Evolutionary conservation across 768 basidiomycete genomes (phyloP).

Genomic region (Tricholoma flavovirens): DNA sequence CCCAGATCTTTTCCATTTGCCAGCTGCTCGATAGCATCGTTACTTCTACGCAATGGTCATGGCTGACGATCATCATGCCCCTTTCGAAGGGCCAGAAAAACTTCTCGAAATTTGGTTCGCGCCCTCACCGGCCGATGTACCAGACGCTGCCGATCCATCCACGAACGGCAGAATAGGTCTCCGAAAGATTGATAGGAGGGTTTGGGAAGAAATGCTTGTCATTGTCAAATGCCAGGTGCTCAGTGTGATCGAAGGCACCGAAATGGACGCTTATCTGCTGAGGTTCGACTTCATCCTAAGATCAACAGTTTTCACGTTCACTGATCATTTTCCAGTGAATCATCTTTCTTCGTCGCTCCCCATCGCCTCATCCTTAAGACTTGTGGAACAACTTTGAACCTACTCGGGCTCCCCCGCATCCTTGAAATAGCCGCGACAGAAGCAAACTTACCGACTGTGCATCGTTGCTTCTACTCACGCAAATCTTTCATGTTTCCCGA

Average conservation of each 20-base stretch:
- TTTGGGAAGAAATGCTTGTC: slow-evolving; percentile 97
- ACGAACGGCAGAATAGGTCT: slow-evolving; percentile 58
- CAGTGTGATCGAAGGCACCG: slow-evolving; percentile 81
- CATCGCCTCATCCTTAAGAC: slow-evolving; percentile 98
- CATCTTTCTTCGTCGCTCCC: slow-evolving; percentile 90
- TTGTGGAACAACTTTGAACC: slow-evolving; percentile 96
- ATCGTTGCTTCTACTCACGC: slow-evolving; percentile 95
- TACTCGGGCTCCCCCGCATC: slow-evolving; percentile 90
- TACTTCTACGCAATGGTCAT: slow-evolving; percentile 24
- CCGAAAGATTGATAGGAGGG: slow-evolving; percentile 60
- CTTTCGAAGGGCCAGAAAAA: slow-evolving; percentile 93
- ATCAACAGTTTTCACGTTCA: slow-evolving; percentile 3
- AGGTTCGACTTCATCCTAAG: slow-evolving; percentile 52
- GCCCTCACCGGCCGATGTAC: slow-evolving; percentile 60
- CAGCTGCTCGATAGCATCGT: slow-evolving; percentile 46
- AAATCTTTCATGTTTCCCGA: slow-evolving; percentile 99
- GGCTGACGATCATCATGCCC: slow-evolving; percentile 35
- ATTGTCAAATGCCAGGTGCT: slow-evolving; percentile 96
- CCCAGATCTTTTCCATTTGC: slow-evolving; percentile 31
- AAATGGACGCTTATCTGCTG: slow-evolving; percentile 92
- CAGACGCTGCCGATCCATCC: slow-evolving; percentile 32
- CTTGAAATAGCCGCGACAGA: slow-evolving; percentile 82
- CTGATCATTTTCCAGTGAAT: slow-evolving; percentile 64
- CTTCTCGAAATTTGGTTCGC: slow-evolving; percentile 97
- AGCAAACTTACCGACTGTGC: slow-evolving; percentile 62